Base-by-base conservation (phyloP, 1,284 basidiomycete genomes). In the Boletus semigastroideus region DNA sequence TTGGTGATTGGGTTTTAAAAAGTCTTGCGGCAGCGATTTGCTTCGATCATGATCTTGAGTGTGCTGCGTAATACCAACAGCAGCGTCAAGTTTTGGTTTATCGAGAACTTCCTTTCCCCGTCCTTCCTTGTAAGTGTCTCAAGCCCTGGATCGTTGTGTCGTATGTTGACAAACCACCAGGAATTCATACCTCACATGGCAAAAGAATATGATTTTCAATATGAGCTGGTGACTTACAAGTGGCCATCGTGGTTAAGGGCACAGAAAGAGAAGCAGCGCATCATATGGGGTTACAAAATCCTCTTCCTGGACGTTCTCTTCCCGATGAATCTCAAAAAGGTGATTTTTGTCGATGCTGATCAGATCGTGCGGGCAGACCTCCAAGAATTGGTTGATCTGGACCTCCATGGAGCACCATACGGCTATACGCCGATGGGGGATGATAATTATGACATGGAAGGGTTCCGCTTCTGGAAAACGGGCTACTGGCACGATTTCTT, bases 281-380 rank as follows among this genome's bases (percentile, higher is more conserved):
- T 94, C 52, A 99, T 99, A 62, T 99, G 96, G 96, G 97, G 92
- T n/a, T 98, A 98, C 79, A 99, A 99, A 75, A 99, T 99, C 56
- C 83, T 99, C 36, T 99, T 99, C 81, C 83, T 99, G 27, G 96
- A 99, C 64, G 95, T 98, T 8, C 81, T 99, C 7, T 99, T 99
- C 82, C 96, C 96, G 3, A 92, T 98, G 85, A 92, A 96, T 71
- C 80, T 99, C 48, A 93, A 96, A 74, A 96, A 97, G 67, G 94
- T 99, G 54, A 96, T 99, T 61, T 99, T 99, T 69, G 96, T 99
- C 39, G 96, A 99, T 66, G 96, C 96, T 25, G 92, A 94, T 68
- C 92, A 98, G 70, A 98, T 99, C 54, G 94, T 99, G 8, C 84
- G 97, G 7, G 83, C 92, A n/a, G 96, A 99, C 69, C 72, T 99